A percentile compares a stretch with the other conserved stretches of the same genome.
Conservation (phyloP, 2,329 filamentous ascomycete genomes). For the Talaromyces sp. region DNA sequence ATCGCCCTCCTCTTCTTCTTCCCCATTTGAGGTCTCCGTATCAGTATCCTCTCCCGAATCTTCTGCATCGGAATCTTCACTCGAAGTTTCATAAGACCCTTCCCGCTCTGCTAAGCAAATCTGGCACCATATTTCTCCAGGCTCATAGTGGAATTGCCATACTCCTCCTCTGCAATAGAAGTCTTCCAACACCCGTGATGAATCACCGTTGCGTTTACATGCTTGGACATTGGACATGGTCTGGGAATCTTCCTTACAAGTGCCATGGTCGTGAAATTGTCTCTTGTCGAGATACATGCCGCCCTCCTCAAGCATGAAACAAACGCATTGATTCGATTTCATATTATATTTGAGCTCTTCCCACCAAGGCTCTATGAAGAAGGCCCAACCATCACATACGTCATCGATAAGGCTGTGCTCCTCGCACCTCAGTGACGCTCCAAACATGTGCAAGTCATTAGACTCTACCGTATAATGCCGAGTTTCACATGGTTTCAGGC, state of each 20-base stretch:
- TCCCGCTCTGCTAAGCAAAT: background rate
- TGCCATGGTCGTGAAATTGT: background rate
- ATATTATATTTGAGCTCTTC: conserved; percentile 8
- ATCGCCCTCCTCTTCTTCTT: background rate
- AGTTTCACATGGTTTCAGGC: background rate
- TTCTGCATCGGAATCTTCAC: background rate
- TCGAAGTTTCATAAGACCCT: background rate
- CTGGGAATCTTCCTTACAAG: background rate
- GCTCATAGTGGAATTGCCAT: background rate
- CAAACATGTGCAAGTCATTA: background rate
- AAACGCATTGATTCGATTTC: background rate
- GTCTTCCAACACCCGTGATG: background rate
- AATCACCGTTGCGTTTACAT: background rate
- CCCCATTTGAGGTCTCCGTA: background rate
- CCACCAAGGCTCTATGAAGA: conserved; percentile 9
- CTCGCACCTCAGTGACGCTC: too few relatives aligned
- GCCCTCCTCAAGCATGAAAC: background rate
- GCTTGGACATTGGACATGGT: background rate
- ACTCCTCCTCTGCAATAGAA: background rate
- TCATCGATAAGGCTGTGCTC: too few relatives aligned
- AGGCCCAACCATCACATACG: too few relatives aligned
- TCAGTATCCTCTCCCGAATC: background rate
- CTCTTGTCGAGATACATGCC: background rate
- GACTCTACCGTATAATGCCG: background rate
- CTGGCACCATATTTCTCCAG: background rate